Conservation (phyloP, 345 rosid species). For the Populus davidiana region DNA sequence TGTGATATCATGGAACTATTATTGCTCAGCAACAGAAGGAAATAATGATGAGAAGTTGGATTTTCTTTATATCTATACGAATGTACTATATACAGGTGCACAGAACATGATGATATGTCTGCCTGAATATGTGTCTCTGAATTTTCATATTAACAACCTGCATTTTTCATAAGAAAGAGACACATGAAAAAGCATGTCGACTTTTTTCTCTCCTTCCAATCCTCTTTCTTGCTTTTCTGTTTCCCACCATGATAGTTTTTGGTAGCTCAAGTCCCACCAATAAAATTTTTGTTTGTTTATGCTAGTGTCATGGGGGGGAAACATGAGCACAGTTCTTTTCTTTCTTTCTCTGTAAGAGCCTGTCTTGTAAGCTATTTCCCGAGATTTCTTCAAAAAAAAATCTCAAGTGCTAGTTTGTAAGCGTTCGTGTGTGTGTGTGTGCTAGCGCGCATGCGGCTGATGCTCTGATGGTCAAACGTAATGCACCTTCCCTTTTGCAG, state of each 20-base stretch:
- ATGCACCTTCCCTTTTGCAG: neutral
- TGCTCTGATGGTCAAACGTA: neutral
- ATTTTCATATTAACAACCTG: slow-evolving; percentile 24
- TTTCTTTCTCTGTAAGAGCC: neutral
- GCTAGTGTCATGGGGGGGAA: slow-evolving; percentile 9
- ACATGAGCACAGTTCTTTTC: slow-evolving; percentile 2
- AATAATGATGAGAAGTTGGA: slow-evolving; percentile 17
- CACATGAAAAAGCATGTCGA: slow-evolving; percentile 41
- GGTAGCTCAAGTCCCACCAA: slow-evolving; percentile 31
- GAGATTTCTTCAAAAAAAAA: neutral
- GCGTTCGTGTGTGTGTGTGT: neutral
- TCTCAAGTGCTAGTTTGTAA: neutral
- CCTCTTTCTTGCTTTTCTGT: slow-evolving; percentile 25
- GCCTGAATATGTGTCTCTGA: neutral
- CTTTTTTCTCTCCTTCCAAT: slow-evolving; percentile 33
- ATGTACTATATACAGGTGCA: neutral
- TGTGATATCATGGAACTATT: slow-evolving; percentile 2
- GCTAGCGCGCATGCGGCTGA: neutral
- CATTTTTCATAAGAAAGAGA: slow-evolving; percentile 24
- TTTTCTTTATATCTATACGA: neutral
- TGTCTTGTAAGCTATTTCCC: neutral
- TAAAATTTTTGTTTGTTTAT: slow-evolving; percentile 33
- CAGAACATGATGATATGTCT: neutral
- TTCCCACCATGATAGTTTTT: slow-evolving; percentile 38
- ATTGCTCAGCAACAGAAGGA: slow-evolving; percentile 7